phyloP scores from a whole-genome alignment of 345 rosid genomes.

The Punica granatum region DNA sequence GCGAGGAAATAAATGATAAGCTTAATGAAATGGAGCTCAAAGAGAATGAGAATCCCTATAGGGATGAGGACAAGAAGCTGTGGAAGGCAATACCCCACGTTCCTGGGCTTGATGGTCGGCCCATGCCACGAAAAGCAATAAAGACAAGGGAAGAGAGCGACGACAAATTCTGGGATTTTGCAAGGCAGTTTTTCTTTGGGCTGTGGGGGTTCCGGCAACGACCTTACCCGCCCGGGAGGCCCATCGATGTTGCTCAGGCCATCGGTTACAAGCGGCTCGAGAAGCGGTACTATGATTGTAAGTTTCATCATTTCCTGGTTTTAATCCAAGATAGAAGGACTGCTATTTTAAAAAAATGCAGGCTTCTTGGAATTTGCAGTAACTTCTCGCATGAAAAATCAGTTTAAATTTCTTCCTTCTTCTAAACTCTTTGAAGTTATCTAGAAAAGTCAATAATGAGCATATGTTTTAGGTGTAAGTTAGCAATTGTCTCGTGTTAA shows the following conservation, averaged over 20 bases:
- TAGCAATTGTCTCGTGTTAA: background rate
- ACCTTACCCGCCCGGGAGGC: constrained; percentile 77
- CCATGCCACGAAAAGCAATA: constrained; percentile 80
- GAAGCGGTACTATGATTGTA: constrained; percentile 85
- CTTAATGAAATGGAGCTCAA: constrained; percentile 54
- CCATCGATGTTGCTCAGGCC: constrained; percentile 88
- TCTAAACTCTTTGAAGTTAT: too few species aligned
- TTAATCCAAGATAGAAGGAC: too few species aligned
- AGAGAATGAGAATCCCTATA: constrained; percentile 48
- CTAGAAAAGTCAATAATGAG: too few species aligned
- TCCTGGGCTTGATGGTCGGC: constrained; percentile 71
- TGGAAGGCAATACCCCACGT: constrained; percentile 77
- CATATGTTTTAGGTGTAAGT: too few species aligned
- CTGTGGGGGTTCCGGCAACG: constrained; percentile 91
- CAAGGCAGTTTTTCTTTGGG: constrained; percentile 71
- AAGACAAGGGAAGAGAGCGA: constrained; percentile 68
- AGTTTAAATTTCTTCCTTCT: too few species aligned
- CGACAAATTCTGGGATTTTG: constrained; percentile 88
- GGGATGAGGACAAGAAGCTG: constrained; percentile 56
- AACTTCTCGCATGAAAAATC: too few species aligned
- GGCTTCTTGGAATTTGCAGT: too few species aligned
- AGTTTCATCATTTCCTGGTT: constrained; percentile 12
- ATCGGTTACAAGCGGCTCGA: constrained; percentile 79
- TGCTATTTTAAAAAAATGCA: too few species aligned
- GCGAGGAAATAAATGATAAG: constrained; percentile 51